Base-by-base conservation (phyloP, 257 asterid genomes). In the Salvia hispanica region DNA sequence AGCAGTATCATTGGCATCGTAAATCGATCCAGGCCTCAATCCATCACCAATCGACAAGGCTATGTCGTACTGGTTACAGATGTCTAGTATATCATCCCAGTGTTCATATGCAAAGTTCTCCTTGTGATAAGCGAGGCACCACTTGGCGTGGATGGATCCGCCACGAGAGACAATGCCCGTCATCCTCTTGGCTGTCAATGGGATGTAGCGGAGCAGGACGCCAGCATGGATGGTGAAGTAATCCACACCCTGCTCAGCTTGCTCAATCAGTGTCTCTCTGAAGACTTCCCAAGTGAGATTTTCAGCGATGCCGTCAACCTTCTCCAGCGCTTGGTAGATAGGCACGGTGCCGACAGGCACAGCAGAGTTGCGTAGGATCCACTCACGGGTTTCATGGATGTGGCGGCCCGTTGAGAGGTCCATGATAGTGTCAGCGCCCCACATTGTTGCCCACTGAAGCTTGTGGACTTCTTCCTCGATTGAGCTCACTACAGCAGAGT, bases 361-460 rank as follows among this genome's bases (percentile, higher is more conserved):
- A 55, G 96, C 84, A 60, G 98, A 88, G 79, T 93, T 93, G 13
- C 98, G 95, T 33, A 93, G 86, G 84, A 93, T 93, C 98, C 97
- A 90, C 70, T 93, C 98, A 11, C 98, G 97, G 15, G 98, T 93
- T 64, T 93, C 97, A 8, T 93, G 97, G 77, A 93, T 93, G 83
- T 93, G 95, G 42, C 94, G 89, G 0, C 98, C 98, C 0, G 98
- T 90, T 0, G 98, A 93, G 39, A 93, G 98, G 70, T 93, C 97
- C 97, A 93, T 93, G 9, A 88, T 85, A 3, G 98, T 93, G 62
- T 93, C 98, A 1, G 97, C 98, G 3, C 97, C 97, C 97, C 98
- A 93, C 97, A 90, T 90, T 34, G 97, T 93, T 47, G 97, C 98
- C 98, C 97, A 93, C 68, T 93, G 97, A 28, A 93, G 98, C 76